Base-by-base conservation (phyloP, 148 eudicot genomes). In the Salicornia ramosissima region DNA sequence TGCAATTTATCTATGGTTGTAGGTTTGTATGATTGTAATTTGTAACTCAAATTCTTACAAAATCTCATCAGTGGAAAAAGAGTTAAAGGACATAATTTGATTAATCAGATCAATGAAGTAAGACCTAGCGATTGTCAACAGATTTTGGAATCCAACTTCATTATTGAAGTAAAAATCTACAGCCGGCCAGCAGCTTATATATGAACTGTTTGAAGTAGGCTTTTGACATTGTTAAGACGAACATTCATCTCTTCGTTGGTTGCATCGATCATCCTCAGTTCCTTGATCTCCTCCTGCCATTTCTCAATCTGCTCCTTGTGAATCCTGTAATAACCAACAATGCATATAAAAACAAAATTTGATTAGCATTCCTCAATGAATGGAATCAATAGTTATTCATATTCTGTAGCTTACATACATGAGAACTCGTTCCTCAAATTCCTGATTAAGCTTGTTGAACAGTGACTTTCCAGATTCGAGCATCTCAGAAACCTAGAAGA, bases 231-330 rank as follows among this genome's bases (percentile, higher is more conserved):
- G 45, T 81, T 77, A 79, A 92, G 76, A 62, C 88, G 78, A 71
- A 76, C 74, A 73, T 81, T 77, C 71, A 68, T 60, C 31, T 92
- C 93, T 75, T 87, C 97, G 39, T 87, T 92, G 42, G 84, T 75
- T 71, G 89, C 81, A 79, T 91, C 97, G 39, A 89, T 82, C 83
- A 84, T 71, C 73, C 89, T 85, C 68, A 91, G 83, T 69, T 84
- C 88, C 79, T 85, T 86, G 43, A 92, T 92, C 75, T 89, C 97
- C 56, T 87, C 87, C 80, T 87, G 85, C 97, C 93, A 92, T 76
- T 92, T 89, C 67, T 86, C 91, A 55, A 89, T 83, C 80, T 89
- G 97, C 74, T 89, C 93, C 89, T 83, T 87, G 81, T 92, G 96
- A 42, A 86, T 82, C 82, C 96, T 92, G 86, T 72, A 55, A 68